Base-by-base conservation (phyloP, 352 stramenopile genomes). In the Peronospora tabacina region DNA sequence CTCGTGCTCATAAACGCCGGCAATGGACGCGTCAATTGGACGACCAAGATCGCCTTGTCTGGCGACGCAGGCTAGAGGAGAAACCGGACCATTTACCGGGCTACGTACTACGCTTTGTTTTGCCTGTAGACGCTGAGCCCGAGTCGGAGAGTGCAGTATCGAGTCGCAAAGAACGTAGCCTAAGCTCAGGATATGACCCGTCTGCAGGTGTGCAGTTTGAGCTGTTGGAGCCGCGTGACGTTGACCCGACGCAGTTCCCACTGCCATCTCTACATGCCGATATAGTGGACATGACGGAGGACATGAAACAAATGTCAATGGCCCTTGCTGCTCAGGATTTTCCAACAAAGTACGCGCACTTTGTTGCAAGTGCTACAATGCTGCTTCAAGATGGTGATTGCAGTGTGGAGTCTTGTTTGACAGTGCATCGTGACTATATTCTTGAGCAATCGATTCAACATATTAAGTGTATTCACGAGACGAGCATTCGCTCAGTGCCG, bases 381-480 rank as follows among this genome's bases (percentile, higher is more conserved):
- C 29, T 68, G 19, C 22, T 67, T 24, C 55, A 58, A 53, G 43
- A 32, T 34, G 49, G 30, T 10, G 49, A 50, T 20, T 13, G 24
- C 4, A 19, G 17, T 9, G 12, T 35, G n/a, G 37, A 19, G 3
- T 60, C 49, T 0, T 61, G 43, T 22, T 26, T 72, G 6, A 52
- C 49, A 1, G 49, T 82, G 17, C 56, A 69, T 17, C 53, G 63
- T 42, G 55, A 75, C 34, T 70, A 61, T 32, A 15, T 88, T 30
- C 16, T 87, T 1, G 62, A 81, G 22, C 61, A 88, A 47, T 83
- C 75, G 6, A 52, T 87, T 12, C 60, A 85, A 10, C 61, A 66
- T 15, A 51, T 91, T 9, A 66, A 60, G 13, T 71, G 55, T 36
- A 52, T 79, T 5, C 55, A 56, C 8, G 28, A 35, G 15, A n/a